A percentile compares a stretch with the other conserved stretches of the same genome.
phyloP scores from a whole-genome alignment of 2,329 filamentous ascomycete genomes.

The Botrytis byssoidea region DNA sequence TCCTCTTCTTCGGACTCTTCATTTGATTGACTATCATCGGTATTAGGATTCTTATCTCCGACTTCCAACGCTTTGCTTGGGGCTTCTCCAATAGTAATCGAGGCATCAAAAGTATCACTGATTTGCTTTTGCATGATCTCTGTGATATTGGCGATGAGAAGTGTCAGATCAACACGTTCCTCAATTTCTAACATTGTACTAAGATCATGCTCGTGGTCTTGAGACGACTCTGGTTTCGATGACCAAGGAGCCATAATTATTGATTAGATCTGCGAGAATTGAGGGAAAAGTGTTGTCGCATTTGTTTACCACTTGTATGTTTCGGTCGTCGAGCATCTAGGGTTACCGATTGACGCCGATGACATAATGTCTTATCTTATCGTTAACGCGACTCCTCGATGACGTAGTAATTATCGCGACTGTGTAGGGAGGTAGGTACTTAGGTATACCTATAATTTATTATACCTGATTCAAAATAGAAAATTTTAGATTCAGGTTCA shows the following conservation, averaged over 20 bases:
- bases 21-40: conserved; percentile 34
- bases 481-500: background rate
- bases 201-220: conserved; percentile 34
- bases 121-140: conserved; percentile 56
- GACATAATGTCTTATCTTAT: conserved; percentile 19
- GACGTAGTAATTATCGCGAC: background rate
- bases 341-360: background rate
- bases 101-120: conserved; percentile 50
- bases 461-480: background rate
- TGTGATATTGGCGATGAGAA: conserved; percentile 52
- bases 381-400: background rate
- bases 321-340: background rate
- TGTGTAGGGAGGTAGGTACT: no score
- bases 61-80: conserved; percentile 37
- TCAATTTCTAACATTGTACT: conserved; percentile 35
- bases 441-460: background rate
- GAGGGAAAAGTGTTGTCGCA: background rate
- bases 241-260: conserved; percentile 29
- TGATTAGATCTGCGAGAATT: background rate
- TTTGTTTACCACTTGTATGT: background rate
- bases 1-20: conserved; percentile 38
- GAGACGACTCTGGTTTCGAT: conserved; percentile 7
- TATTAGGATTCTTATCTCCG: conserved; percentile 42
- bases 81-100: conserved; percentile 30
- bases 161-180: conserved; percentile 47